phyloP scores from a whole-genome alignment of 1,139 yeast genomes.

The Saccharomyces hybrid region DNA sequence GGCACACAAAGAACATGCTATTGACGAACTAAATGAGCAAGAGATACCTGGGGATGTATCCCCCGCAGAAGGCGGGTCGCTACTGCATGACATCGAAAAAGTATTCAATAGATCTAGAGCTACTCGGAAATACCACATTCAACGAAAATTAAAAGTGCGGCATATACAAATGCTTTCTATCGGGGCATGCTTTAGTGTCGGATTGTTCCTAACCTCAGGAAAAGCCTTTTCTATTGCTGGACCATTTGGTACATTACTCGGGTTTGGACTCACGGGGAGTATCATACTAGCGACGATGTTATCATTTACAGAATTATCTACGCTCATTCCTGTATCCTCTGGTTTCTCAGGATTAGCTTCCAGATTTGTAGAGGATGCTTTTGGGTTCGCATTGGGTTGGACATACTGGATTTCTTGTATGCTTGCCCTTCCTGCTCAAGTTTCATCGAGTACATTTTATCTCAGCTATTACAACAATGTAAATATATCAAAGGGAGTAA shows the following conservation, averaged over 20 bases:
- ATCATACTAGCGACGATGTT: constrained; percentile 61
- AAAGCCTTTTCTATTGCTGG: constrained; percentile 71
- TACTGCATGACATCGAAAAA: constrained; percentile 5
- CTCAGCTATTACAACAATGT: constrained; percentile 50
- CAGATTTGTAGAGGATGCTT: constrained; percentile 75
- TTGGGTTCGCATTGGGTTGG: constrained; percentile 78
- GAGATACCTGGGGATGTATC: neutral
- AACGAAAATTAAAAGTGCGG: constrained; percentile 55
- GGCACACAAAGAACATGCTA: constrained; percentile 2
- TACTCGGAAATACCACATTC: constrained; percentile 21
- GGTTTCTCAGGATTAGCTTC: constrained; percentile 72
- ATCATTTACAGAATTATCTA: constrained; percentile 77
- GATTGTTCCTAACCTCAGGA: constrained; percentile 67
- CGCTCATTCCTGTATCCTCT: constrained; percentile 72
- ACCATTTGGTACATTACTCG: constrained; percentile 69
- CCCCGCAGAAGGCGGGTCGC: neutral
- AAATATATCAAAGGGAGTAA: constrained; percentile 41
- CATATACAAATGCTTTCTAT: constrained; percentile 76
- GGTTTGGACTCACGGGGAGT: constrained; percentile 57
- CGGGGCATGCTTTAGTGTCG: constrained; percentile 78
- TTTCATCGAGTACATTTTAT: constrained; percentile 61
- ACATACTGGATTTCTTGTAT: constrained; percentile 69
- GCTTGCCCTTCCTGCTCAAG: constrained; percentile 71
- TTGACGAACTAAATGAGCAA: constrained; percentile 1
- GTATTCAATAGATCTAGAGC: constrained; percentile 1